Percentiles rank a stretch among this genome's conserved stretches.
These are phyloP conservation scores for Sistotremastrum suecicum DNA, from an alignment of 768 basidiomycete species.

Conservation along the genomic window DNA sequence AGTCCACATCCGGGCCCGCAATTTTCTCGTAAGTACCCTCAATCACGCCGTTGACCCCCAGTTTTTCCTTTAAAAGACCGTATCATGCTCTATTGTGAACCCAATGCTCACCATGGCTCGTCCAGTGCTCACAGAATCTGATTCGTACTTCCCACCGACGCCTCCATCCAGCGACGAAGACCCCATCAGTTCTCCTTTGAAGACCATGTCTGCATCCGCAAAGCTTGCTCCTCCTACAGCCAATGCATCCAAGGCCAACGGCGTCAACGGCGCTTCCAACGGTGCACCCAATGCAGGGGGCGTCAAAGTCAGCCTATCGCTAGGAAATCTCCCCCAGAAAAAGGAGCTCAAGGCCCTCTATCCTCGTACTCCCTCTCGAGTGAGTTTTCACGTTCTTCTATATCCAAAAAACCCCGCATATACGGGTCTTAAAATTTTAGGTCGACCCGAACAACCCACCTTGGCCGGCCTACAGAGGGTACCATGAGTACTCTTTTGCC, in stretches of 20 bases:
- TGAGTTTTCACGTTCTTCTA: slow-evolving; percentile 15
- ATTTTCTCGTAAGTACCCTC: no score
- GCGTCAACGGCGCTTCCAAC: slow-evolving; percentile 6
- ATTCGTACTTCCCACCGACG: no score
- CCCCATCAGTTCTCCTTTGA: no score
- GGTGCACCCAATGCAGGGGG: slow-evolving; percentile 24
- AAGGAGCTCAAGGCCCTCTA: slow-evolving; percentile 58
- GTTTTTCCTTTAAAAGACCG: no score
- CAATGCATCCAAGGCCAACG: slow-evolving; percentile 8
- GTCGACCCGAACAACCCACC: slow-evolving; percentile 77
- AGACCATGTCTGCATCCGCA: no score
- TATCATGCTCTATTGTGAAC: no score
- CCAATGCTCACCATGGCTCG: no score
- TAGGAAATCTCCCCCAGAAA: slow-evolving; percentile 63
- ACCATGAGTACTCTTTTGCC: slow-evolving; percentile 71
- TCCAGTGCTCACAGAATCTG: no score
- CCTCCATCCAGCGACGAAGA: no score
- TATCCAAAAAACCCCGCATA: neutral
- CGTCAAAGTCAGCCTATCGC: slow-evolving; percentile 47
- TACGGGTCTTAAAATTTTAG: slow-evolving; percentile 18
- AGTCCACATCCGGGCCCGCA: no score
- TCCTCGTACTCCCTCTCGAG: slow-evolving; percentile 63
- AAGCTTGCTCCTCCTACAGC: slow-evolving; percentile 8
- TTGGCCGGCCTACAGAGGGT: slow-evolving; percentile 69
- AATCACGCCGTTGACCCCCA: no score